A percentile compares a stretch with the other conserved stretches of the same genome.
phyloP scores from a whole-genome alignment of 345 rosid species.

The Hypericum perforatum region DNA sequence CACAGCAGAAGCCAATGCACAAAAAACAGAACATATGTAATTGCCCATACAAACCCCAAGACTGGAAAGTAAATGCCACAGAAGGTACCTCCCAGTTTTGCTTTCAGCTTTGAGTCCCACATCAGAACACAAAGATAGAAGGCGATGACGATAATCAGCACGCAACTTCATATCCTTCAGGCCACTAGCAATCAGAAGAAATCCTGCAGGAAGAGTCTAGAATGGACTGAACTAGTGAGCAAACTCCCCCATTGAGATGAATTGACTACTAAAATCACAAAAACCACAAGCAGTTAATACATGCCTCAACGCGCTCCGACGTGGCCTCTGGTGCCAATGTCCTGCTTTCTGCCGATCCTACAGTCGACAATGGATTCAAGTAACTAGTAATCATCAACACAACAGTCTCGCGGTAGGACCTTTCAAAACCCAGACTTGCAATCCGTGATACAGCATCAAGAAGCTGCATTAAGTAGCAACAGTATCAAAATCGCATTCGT shows the following conservation, averaged over 20 bases:
- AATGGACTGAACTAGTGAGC: conserved; percentile 48
- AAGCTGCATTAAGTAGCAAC: conserved; percentile 43
- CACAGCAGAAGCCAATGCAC: conserved; percentile 7
- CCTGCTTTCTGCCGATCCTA: conserved; percentile 86
- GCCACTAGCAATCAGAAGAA: conserved; percentile 77
- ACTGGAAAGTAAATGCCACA: conserved; percentile 4
- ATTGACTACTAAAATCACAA: conserved; percentile 1
- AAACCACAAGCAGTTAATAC: conserved; percentile 10
- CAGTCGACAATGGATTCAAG: conserved; percentile 30
- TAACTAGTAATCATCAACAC: conserved; percentile 95
- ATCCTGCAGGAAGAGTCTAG: conserved; percentile 99
- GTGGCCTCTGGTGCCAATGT: conserved; percentile 82
- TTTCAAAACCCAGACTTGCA: conserved; percentile 97
- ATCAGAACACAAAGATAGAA: conserved; percentile 95
- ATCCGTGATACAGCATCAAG: conserved; percentile 97
- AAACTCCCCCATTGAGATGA: conserved; percentile 23
- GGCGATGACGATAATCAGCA: conserved; percentile 83
- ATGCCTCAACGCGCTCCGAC: conserved; percentile 88
- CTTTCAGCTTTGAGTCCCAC: conserved; percentile 70
- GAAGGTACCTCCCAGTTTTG: conserved; percentile 75
- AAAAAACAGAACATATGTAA: not conserved
- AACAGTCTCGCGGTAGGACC: conserved; percentile 94
- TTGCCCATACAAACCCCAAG: conserved; percentile 7
- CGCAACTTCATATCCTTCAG: conserved; percentile 68
- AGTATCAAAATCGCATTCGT: no score